A percentile compares a stretch with the other conserved stretches of the same genome.
phyloP scores from a whole-genome alignment of 352 stramenopile species.

The Pseudoperonospora humuli region DNA sequence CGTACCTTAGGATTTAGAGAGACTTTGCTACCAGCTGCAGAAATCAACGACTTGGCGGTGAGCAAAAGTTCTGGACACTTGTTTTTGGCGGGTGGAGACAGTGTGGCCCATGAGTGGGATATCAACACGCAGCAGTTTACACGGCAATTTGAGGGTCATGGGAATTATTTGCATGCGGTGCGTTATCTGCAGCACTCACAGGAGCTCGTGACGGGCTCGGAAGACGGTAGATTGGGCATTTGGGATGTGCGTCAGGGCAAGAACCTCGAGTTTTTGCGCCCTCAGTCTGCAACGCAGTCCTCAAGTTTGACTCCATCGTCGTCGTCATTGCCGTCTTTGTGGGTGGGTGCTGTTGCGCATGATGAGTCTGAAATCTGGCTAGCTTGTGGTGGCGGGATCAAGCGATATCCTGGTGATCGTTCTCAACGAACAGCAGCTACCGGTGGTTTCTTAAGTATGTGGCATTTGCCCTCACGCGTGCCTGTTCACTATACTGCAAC shows the following conservation, averaged over 20 bases:
- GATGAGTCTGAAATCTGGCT: constrained; percentile 74
- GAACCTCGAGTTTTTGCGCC: constrained; percentile 48
- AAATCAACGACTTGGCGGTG: constrained; percentile 62
- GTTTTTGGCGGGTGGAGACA: constrained; percentile 61
- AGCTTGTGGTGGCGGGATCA: constrained; percentile 45
- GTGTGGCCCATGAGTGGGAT: constrained; percentile 55
- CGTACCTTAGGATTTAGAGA: constrained; percentile 49
- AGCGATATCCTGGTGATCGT: constrained; percentile 16
- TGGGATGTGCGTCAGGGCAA: constrained; percentile 54
- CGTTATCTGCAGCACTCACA: constrained; percentile 57
- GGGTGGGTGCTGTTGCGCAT: constrained; percentile 54
- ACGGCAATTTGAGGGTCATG: constrained; percentile 43
- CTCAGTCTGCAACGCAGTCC: constrained; percentile 22
- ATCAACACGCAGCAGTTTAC: constrained; percentile 42
- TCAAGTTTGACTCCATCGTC: not conserved
- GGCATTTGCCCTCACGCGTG: constrained; percentile 68
- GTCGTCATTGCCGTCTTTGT: constrained; percentile 17
- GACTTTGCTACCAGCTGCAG: constrained; percentile 45
- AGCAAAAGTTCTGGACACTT: constrained; percentile 25
- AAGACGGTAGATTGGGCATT: constrained; percentile 65
- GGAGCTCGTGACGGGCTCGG: constrained; percentile 60
- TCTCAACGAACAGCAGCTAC: constrained; percentile 7
- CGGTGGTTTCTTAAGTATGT: constrained; percentile 63
- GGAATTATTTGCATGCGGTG: constrained; percentile 59
- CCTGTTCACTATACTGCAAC: constrained; percentile 59